These are phyloP conservation scores for Gossypium davidsonii DNA, from an alignment of 441 rosid species.

Conservation along the genomic window DNA sequence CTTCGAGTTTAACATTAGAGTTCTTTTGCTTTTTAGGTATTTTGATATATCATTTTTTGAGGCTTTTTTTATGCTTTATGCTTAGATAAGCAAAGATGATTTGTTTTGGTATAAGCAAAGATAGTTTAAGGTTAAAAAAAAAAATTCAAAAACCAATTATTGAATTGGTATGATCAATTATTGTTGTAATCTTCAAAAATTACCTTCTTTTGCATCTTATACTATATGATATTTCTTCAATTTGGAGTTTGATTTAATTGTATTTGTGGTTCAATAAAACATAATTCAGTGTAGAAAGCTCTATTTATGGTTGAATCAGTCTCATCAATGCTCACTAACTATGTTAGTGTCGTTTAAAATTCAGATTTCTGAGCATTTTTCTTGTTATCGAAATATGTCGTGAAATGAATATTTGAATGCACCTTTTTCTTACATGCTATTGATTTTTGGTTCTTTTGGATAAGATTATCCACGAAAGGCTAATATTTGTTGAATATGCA, in stretches of 20 bases:
- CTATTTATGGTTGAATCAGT: background rate
- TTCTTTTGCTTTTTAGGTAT: no score
- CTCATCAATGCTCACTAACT: background rate
- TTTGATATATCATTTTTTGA: no score
- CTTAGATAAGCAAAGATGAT: no score
- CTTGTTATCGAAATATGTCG: background rate
- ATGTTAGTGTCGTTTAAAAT: background rate
- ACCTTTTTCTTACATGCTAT: background rate
- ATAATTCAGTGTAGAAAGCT: background rate
- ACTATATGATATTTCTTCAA: background rate
- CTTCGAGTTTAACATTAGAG: no score
- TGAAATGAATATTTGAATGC: no score
- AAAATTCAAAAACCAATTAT: no score
- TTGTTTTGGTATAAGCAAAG: no score
- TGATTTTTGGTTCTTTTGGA: background rate
- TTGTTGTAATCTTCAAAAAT: slow-evolving; percentile 19
- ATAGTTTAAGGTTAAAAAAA: no score
- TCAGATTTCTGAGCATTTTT: background rate
- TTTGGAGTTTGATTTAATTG: background rate
- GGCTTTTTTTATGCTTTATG: no score
- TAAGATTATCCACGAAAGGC: slow-evolving; percentile 40
- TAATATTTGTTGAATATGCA: slow-evolving; percentile 43
- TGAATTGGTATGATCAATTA: no score
- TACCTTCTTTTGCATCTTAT: background rate
- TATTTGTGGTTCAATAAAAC: background rate